Percentiles rank a stretch among this genome's conserved stretches.
Evolutionary conservation across 1,139 yeast species (phyloP).

Genomic region (Geotrichum siamense): DNA sequence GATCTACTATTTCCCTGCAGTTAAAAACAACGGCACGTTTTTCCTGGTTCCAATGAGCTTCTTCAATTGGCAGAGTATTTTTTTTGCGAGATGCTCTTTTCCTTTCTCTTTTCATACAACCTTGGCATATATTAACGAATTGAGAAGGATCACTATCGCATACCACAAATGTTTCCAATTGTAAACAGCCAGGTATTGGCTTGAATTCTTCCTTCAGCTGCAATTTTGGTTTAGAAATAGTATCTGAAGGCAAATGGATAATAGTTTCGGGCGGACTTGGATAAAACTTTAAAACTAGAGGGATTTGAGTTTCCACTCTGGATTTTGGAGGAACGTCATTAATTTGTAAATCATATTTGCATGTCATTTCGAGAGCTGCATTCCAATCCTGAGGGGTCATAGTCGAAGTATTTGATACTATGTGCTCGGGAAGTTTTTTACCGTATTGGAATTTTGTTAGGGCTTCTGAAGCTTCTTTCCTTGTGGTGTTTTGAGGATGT

Average conservation of each 20-base stretch:
- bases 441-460: conserved; percentile 13
- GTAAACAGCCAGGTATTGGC: conserved; percentile 27
- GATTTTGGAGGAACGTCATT: conserved; percentile 65
- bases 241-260: conserved; percentile 71
- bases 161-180: conserved; percentile 35
- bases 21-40: conserved; percentile 82
- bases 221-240: conserved; percentile 75
- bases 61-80: conserved; percentile 57
- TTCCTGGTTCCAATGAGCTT: conserved; percentile 64
- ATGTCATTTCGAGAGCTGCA: conserved; percentile 20
- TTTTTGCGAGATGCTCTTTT: conserved; percentile 74
- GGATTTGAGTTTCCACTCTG: conserved; percentile 88
- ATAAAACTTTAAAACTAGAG: conserved; percentile 53
- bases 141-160: conserved; percentile 33
- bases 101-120: conserved; percentile 83
- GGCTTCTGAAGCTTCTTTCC: conserved; percentile 11
- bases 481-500: conserved; percentile 2
- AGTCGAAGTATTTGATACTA: conserved; percentile 25
- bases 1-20: conserved; percentile 73
- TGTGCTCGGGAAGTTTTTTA: conserved; percentile 6
- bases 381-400: not conserved
- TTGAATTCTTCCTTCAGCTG: conserved; percentile 42
- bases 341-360: conserved; percentile 54
- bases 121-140: conserved; percentile 71
- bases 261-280: conserved; percentile 69